Conservation (phyloP, 495 filamentous ascomycete species). For the Cercophora newfieldiana region DNA sequence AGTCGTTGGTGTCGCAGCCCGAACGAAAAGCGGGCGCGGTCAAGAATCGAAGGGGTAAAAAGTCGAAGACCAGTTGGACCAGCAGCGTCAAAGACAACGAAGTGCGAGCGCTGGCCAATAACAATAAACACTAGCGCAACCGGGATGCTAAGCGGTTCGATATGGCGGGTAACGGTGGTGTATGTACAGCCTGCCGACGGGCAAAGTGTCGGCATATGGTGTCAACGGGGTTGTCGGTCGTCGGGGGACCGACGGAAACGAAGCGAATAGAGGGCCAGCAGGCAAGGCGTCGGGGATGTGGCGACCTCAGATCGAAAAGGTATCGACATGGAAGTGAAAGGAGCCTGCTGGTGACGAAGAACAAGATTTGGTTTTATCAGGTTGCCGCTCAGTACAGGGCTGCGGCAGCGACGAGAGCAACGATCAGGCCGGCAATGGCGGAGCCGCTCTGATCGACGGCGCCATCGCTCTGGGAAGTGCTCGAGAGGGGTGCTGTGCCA, state of each 20-base stretch:
- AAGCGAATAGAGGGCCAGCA: background rate
- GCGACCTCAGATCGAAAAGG: background rate
- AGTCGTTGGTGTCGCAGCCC: background rate
- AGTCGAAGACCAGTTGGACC: background rate
- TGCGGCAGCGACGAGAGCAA: conserved; percentile 48
- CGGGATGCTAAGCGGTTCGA: conserved; percentile 16
- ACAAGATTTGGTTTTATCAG: background rate
- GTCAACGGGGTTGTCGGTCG: background rate
- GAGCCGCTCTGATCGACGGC: conserved; percentile 40
- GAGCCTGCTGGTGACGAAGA: background rate
- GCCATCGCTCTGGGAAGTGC: conserved; percentile 40
- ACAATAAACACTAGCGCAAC: conserved; percentile 29
- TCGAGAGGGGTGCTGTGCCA: conserved; percentile 15
- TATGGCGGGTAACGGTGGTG: conserved; percentile 12
- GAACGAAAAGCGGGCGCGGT: conserved; percentile 1
- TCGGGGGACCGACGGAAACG: background rate
- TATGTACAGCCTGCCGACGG: conserved; percentile 7
- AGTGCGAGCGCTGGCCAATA: conserved; percentile 12
- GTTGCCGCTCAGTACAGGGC: conserved; percentile 38
- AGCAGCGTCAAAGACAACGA: background rate
- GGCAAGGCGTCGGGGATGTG: background rate
- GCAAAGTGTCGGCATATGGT: background rate
- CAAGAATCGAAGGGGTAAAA: conserved; percentile 15
- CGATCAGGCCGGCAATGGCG: conserved; percentile 47
- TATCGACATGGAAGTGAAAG: conserved; percentile 8